Evolutionary conservation across 371 early-diverging fungal genomes (phyloP).

Genomic region (Dichotomocladium elegans): DNA sequence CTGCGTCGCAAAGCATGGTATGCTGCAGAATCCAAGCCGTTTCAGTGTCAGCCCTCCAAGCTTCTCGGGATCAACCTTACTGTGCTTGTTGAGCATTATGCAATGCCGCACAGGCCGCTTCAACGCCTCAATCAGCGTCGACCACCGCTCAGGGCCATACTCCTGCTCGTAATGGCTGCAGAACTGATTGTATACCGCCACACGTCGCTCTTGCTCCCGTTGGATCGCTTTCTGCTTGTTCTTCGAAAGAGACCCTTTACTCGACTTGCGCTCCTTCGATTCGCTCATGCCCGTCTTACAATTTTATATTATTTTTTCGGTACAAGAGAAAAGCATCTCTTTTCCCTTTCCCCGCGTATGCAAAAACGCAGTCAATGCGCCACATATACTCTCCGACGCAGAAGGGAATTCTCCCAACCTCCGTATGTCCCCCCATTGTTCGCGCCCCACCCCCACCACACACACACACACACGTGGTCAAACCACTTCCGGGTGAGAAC

Average conservation of each 20-base stretch:
- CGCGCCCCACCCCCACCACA: no score
- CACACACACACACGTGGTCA: no score
- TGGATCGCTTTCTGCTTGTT: constrained; percentile 31
- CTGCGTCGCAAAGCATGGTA: constrained; percentile 38
- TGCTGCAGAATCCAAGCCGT: constrained; percentile 27
- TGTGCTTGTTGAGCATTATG: constrained; percentile 51
- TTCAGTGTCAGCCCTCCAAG: constrained; percentile 19
- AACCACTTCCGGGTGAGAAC: no score
- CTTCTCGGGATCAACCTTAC: constrained; percentile 13
- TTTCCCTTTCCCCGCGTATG: no score
- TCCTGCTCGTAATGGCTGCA: constrained; percentile 39
- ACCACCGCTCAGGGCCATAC: constrained; percentile 54
- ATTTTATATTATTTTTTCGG: no score
- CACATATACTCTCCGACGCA: no score
- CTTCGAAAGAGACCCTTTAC: constrained; percentile 29
- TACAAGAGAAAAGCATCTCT: no score
- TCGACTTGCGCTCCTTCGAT: not conserved
- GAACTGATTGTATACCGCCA: constrained; percentile 34
- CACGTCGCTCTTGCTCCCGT: constrained; percentile 26
- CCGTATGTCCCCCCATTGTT: no score
- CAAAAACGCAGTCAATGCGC: no score
- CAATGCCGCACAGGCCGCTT: constrained; percentile 42
- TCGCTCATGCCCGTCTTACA: no score
- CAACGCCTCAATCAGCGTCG: constrained; percentile 35
- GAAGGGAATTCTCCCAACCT: no score